Evolutionary conservation across 495 filamentous ascomycete genomes (phyloP).

Genomic region (Aspergillus steynii): DNA sequence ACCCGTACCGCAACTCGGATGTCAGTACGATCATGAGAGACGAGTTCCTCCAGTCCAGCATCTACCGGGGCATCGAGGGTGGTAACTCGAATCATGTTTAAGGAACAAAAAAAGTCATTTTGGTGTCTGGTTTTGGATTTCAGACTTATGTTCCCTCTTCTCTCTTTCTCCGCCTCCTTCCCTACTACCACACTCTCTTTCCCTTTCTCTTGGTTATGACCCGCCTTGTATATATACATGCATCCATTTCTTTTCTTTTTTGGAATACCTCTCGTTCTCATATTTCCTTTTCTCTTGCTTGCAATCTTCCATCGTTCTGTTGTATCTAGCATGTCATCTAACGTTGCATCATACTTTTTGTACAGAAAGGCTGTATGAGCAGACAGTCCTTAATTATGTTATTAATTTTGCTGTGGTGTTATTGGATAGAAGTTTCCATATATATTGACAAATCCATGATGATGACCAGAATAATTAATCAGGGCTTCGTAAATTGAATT

Average conservation of each 20-base stretch:
- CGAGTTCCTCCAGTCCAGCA: conserved; percentile 37
- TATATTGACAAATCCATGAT: background rate
- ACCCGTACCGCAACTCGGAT: conserved; percentile 44
- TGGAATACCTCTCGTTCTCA: background rate
- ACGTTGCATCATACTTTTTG: background rate
- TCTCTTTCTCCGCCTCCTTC: background rate
- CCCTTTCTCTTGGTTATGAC: conserved; percentile 1
- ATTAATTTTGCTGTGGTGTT: background rate
- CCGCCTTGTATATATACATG: background rate
- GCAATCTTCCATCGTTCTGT: background rate
- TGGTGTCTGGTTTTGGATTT: background rate
- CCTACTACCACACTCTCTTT: background rate
- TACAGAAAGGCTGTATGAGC: background rate
- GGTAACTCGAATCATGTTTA: conserved; percentile 1
- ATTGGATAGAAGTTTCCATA: background rate
- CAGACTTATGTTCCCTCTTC: background rate
- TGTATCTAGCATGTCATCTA: background rate
- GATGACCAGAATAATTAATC: background rate
- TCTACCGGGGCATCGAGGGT: conserved; percentile 19
- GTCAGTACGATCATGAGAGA: conserved; percentile 43
- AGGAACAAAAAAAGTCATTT: background rate
- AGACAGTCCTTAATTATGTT: background rate
- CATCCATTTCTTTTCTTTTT: background rate
- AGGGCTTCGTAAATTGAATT: background rate
- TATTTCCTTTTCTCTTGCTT: background rate